Conservation (phyloP, 768 basidiomycete genomes). For the Agrocybe pediades region DNA sequence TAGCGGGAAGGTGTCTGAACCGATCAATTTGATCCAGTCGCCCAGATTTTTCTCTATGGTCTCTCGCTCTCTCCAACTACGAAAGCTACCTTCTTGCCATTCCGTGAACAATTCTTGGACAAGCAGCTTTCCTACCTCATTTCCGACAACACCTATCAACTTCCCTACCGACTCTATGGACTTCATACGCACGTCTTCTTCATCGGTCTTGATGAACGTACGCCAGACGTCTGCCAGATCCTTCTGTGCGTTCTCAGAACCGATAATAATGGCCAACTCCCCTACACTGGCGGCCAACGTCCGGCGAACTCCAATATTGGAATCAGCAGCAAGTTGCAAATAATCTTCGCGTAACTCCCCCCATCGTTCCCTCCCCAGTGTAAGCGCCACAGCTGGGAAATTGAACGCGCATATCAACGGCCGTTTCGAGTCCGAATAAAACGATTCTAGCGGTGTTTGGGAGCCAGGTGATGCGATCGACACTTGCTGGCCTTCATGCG, state of each 20-base stretch:
- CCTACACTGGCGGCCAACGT: constrained; percentile 89
- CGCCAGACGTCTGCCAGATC: constrained; percentile 79
- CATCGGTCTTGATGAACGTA: constrained; percentile 52
- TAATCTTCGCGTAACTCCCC: constrained; percentile 68
- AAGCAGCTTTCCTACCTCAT: constrained; percentile 43
- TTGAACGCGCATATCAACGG: constrained; percentile 86
- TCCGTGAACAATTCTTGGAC: constrained; percentile 48
- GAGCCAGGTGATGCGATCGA: constrained; percentile 6
- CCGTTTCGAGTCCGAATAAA: constrained; percentile 68
- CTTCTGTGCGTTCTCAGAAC: constrained; percentile 59
- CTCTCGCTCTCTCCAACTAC: constrained; percentile 83
- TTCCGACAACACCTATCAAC: constrained; percentile 56
- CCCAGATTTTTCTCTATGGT: constrained; percentile 58
- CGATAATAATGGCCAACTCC: constrained; percentile 86
- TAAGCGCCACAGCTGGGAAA: constrained; percentile 87
- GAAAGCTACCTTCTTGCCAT: constrained; percentile 61
- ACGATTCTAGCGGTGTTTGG: constrained; percentile 36
- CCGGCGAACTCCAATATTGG: constrained; percentile 63
- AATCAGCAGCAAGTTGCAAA: constrained; percentile 60
- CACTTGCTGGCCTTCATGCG: constrained; percentile 40
- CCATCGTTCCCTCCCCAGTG: constrained; percentile 81
- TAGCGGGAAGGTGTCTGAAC: constrained; percentile 41
- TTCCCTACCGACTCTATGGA: constrained; percentile 65
- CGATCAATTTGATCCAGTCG: constrained; percentile 44
- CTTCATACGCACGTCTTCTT: constrained; percentile 74